Percentiles rank a stretch among this genome's conserved stretches.
Conservation (phyloP, 306 rosid genomes). For the Lagenaria siceraria region DNA sequence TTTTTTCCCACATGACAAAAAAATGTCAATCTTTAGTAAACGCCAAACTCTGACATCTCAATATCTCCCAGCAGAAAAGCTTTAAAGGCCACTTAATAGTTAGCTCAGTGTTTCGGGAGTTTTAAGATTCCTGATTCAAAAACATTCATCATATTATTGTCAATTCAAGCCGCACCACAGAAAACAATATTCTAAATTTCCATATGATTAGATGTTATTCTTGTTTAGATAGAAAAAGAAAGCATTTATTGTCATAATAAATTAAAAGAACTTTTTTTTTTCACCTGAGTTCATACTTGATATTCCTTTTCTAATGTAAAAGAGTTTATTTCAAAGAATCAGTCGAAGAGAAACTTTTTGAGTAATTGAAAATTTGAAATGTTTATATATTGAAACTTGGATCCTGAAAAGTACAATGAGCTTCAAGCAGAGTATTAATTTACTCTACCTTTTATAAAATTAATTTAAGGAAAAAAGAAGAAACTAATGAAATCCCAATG, state of each 20-base stretch:
- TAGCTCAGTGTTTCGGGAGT: not conserved
- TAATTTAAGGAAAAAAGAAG: not conserved
- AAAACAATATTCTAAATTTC: not conserved
- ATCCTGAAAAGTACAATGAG: not conserved
- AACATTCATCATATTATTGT: not conserved
- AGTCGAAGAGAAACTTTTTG: not conserved
- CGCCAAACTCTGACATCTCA: slow-evolving; percentile 36
- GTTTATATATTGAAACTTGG: not conserved
- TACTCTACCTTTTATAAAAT: not conserved
- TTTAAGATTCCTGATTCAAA: not conserved
- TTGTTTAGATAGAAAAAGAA: not conserved
- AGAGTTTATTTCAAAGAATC: not conserved
- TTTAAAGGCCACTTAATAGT: not conserved
- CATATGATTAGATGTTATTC: not conserved
- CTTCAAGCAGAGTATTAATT: not conserved
- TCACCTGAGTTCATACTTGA: not conserved
- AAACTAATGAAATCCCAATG: not conserved
- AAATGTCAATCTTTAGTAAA: slow-evolving; percentile 14
- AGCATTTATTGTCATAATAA: not conserved
- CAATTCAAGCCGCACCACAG: not conserved
- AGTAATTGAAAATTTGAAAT: not conserved
- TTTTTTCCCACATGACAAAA: slow-evolving; percentile 13
- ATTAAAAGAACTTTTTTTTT: not conserved
- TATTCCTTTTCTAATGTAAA: not conserved
- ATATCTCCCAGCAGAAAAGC: not conserved